Evolutionary conservation across 257 asterid species (phyloP).

Genomic region (Nicotiana paniculata): DNA sequence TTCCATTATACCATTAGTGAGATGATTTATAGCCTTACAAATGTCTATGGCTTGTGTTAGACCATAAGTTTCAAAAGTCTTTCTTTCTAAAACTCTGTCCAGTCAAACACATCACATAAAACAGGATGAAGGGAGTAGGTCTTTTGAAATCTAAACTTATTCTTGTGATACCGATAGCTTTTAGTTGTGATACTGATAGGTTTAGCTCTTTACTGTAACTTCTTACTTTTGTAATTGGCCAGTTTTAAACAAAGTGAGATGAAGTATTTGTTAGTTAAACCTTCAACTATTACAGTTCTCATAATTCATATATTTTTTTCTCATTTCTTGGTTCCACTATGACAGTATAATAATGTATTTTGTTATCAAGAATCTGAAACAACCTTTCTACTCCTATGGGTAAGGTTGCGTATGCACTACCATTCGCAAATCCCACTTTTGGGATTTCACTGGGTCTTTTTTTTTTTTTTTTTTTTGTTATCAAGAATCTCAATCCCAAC

Average conservation of each 20-base stretch:
- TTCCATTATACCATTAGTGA: no score
- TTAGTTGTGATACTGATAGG: not conserved
- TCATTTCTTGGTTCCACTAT: not conserved
- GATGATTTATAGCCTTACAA: no score
- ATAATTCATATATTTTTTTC: not conserved
- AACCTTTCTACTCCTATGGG: no score
- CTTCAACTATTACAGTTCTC: not conserved
- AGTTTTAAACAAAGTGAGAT: not conserved
- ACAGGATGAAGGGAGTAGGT: not conserved
- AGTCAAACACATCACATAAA: no score
- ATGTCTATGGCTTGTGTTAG: no score
- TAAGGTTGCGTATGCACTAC: no score
- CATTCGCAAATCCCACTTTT: no score
- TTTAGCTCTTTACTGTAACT: not conserved
- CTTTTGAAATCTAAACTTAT: not conserved
- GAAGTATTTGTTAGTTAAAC: not conserved
- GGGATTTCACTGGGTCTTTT: no score
- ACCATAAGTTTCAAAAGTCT: no score
- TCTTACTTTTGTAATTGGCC: not conserved
- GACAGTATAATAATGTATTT: not conserved
- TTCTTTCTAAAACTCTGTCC: no score
- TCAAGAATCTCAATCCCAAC: not conserved
- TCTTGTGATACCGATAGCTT: not conserved
- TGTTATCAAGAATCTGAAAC: not conserved
- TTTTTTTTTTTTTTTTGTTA: not conserved